These are phyloP conservation scores for Cyberlindnera americana DNA, from an alignment of 805 yeast species.

Conservation along the genomic window DNA sequence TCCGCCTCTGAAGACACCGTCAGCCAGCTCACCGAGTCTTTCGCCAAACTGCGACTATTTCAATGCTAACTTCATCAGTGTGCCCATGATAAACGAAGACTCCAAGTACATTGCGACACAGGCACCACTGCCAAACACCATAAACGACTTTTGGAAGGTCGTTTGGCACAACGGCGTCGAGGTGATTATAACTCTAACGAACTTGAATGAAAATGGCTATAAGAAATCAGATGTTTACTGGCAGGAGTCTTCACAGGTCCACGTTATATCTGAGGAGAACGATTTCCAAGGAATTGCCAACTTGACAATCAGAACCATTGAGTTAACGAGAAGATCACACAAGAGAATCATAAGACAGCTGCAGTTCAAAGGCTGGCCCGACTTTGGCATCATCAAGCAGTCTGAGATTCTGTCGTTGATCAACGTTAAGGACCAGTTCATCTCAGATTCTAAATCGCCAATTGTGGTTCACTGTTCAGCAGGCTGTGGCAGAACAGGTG, in stretches of 20 bases:
- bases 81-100: constrained; percentile 32
- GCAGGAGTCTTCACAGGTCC: constrained; percentile 49
- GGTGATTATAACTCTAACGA: constrained; percentile 74
- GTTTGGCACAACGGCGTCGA: constrained; percentile 60
- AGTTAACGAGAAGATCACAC: constrained; percentile 23
- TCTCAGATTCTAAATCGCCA: constrained; percentile 36
- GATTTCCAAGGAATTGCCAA: constrained; percentile 30
- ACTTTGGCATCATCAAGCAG: constrained; percentile 61
- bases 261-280: constrained; percentile 30
- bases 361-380: constrained; percentile 81
- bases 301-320: constrained; percentile 30
- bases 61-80: constrained; percentile 63
- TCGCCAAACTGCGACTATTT: constrained; percentile 31
- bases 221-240: constrained; percentile 85
- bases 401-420: constrained; percentile 30
- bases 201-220: constrained; percentile 66
- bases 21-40: too few relatives aligned
- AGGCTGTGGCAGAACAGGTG: constrained; percentile 96
- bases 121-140: constrained; percentile 78
- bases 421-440: constrained; percentile 29
- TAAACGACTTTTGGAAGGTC: constrained; percentile 89
- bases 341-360: constrained; percentile 58
- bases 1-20: too few relatives aligned
- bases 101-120: constrained; percentile 76
- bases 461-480: constrained; percentile 91